Conservation (phyloP, 306 rosid genomes). For the Dalbergia oliveri region DNA sequence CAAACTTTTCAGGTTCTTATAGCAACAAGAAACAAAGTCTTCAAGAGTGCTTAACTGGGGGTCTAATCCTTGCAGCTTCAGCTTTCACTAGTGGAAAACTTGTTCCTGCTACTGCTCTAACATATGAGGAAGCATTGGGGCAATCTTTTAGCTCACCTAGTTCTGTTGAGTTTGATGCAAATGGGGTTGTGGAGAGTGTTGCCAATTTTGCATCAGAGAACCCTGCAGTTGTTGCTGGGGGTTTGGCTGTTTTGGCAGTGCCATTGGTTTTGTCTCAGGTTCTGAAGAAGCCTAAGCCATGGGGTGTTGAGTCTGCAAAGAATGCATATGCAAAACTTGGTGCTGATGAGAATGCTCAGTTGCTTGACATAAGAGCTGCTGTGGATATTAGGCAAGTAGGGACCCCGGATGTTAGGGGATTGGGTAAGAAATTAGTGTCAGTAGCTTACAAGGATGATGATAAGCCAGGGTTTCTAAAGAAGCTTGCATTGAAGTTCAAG, state of each 20-base stretch:
- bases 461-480: conserved; percentile 88
- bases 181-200: conserved; percentile 61
- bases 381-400: conserved; percentile 76
- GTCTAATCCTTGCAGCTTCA: conserved; percentile 68
- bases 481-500: conserved; percentile 82
- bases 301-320: conserved; percentile 89
- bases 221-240: conserved; percentile 78
- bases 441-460: conserved; percentile 76
- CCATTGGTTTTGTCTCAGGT: conserved; percentile 83
- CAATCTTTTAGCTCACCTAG: conserved; percentile 48
- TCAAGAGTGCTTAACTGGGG: conserved; percentile 17
- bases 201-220: conserved; percentile 70
- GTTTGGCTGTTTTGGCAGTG: conserved; percentile 73
- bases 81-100: conserved; percentile 54
- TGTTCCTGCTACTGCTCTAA: conserved; percentile 62
- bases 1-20: conserved; percentile 49
- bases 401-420: conserved; percentile 71
- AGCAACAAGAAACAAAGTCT: conserved; percentile 28
- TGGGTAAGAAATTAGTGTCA: conserved; percentile 77
- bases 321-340: conserved; percentile 83
- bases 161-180: conserved; percentile 62
- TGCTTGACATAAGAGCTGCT: conserved; percentile 84
- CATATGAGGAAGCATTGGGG: conserved; percentile 83
- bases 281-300: conserved; percentile 76
- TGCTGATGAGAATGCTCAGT: conserved; percentile 72